A percentile compares a stretch with the other conserved stretches of the same genome.
phyloP scores from a whole-genome alignment of 2,329 filamentous ascomycete species.

The Colletotrichum orchidophilum region DNA sequence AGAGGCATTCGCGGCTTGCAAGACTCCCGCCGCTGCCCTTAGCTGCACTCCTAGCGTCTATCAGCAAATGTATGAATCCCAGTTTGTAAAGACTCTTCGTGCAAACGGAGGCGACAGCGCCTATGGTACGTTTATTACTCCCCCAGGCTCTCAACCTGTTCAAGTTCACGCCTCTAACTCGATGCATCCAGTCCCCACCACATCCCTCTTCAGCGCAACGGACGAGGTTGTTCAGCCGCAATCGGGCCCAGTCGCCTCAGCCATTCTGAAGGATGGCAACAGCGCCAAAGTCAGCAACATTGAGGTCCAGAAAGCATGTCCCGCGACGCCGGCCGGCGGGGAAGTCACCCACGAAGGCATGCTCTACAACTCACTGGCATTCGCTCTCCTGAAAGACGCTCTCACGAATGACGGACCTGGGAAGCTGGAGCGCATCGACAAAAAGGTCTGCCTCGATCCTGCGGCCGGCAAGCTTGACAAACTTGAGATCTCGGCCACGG shows the following conservation, averaged over 20 bases:
- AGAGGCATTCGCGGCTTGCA: constrained; percentile 10
- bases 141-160: too few relatives aligned
- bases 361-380: constrained; percentile 40
- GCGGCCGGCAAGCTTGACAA: constrained; percentile 11
- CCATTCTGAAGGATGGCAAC: constrained; percentile 49
- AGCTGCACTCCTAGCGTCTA: constrained; percentile 47
- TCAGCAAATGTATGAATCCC: constrained; percentile 56
- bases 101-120: constrained; percentile 57
- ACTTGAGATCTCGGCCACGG: neutral
- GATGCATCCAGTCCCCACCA: constrained; percentile 54
- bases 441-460: neutral
- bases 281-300: constrained; percentile 58
- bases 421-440: constrained; percentile 15
- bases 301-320: constrained; percentile 57
- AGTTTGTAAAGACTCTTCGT: constrained; percentile 54
- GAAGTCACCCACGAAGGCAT: constrained; percentile 61
- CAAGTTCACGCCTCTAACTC: fast-evolving
- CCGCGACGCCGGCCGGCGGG: constrained; percentile 47
- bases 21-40: neutral
- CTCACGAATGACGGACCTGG: constrained; percentile 13
- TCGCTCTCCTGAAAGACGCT: constrained; percentile 54
- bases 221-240: constrained; percentile 64
- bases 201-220: constrained; percentile 58
- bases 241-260: constrained; percentile 55
- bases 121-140: constrained; percentile 45